Base-by-base conservation (phyloP, 495 filamentous ascomycete genomes). In the Daldinia childiae region DNA sequence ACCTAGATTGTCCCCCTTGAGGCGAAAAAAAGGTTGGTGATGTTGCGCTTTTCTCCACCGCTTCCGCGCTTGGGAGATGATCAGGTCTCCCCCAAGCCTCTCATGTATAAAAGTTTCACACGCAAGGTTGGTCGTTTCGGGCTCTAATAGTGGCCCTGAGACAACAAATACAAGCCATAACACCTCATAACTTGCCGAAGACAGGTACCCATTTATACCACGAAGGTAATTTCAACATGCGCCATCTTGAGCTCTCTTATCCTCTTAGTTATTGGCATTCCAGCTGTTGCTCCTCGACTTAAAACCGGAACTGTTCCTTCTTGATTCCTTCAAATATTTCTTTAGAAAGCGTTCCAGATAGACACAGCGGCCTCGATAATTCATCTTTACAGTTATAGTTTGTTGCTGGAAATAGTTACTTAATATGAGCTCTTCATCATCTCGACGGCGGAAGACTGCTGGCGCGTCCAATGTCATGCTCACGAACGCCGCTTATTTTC, bases 401-500 rank as follows among this genome's bases (percentile, higher is more conserved):
- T 3, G 7, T 24, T 11, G 6, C 50, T 32, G 11, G 19, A 58
- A 38, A 51, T 19, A 36, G 15, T 36, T 54, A 27, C 36, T 24
- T 26, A 69, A 45, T 27, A 72, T 74, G 72, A 79, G 34, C 15
- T 78, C 79, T 6, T 75, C 78, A 5, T 79, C 79, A 52, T 79
- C 80, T 58, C 82, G 78, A 77, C 70, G 79, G 62, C 81, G 81
- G 61, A 79, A 82, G 58, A 36, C 76, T 6, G 59, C 76, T 12
- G 82, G 77, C 70, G 76, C 77, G 30, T 74, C 80, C 29, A 82
- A 73, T 51, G 81, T 87, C 43, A 87, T 87, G 80, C 85, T 85
- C 74, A 85, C 82, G 62, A 97, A 97, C 79, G 93, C 90, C 21
- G 91, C 92, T n/a, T 96, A 95, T 79, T 97, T 94, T 82, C 93